phyloP scores from a whole-genome alignment of 306 rosid genomes.

The Prunus fruticosa region DNA sequence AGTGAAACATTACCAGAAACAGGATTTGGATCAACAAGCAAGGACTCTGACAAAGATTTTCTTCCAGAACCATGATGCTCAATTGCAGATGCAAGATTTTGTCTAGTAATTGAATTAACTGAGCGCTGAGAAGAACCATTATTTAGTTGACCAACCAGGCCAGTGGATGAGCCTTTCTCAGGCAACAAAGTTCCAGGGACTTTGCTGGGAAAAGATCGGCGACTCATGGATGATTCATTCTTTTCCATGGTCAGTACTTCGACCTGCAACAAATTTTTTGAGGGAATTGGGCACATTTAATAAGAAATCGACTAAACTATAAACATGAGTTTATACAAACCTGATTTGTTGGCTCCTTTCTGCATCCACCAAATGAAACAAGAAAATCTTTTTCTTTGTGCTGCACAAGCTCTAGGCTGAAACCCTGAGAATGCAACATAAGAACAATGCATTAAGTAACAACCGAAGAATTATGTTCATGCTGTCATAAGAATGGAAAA shows the following conservation, averaged over 20 bases:
- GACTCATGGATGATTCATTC: slow-evolving; percentile 46
- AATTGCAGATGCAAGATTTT: slow-evolving; percentile 72
- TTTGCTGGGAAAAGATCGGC: slow-evolving; percentile 49
- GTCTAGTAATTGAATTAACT: slow-evolving; percentile 60
- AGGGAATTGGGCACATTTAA: neutral
- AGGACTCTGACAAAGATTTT: slow-evolving; percentile 76
- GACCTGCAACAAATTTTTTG: slow-evolving; percentile 41
- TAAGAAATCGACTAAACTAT: slow-evolving; percentile 1
- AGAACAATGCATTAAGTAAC: slow-evolving; percentile 9
- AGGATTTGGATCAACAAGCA: slow-evolving; percentile 47
- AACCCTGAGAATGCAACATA: slow-evolving; percentile 52
- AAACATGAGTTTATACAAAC: slow-evolving; percentile 31
- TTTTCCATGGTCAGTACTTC: slow-evolving; percentile 79
- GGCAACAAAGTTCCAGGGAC: slow-evolving; percentile 44
- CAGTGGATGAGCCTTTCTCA: slow-evolving; percentile 48
- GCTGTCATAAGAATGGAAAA: neutral
- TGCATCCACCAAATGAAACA: slow-evolving; percentile 93
- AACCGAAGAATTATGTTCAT: slow-evolving; percentile 17
- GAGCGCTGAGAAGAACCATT: slow-evolving; percentile 57
- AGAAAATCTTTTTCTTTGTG: slow-evolving; percentile 91
- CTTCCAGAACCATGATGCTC: slow-evolving; percentile 88
- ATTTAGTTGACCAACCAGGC: slow-evolving; percentile 54
- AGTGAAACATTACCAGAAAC: slow-evolving; percentile 59
- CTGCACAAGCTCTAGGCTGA: slow-evolving; percentile 77
- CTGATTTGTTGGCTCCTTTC: slow-evolving; percentile 90